These are phyloP conservation scores for Mimosa pudica DNA, from an alignment of 306 rosid species.

Conservation along the genomic window DNA sequence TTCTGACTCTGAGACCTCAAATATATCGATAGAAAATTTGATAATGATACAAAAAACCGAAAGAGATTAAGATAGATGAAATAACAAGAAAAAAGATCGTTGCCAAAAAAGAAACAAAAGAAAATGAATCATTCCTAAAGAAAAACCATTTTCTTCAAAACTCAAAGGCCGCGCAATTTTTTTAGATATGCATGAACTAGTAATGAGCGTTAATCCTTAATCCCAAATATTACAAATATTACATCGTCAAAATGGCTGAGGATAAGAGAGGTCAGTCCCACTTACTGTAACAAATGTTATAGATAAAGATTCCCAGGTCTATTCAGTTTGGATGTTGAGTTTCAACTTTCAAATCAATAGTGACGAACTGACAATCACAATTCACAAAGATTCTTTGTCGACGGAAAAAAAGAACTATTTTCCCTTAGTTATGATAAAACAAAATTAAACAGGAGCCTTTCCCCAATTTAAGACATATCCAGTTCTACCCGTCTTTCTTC, in stretches of 20 bases:
- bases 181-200: neutral
- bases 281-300: constrained; percentile 14
- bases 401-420: neutral
- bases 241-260: neutral
- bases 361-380: constrained; percentile 26
- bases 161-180: neutral
- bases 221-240: neutral
- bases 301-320: constrained; percentile 16
- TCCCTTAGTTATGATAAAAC: neutral
- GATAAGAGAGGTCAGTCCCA: constrained; percentile 1
- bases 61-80: neutral
- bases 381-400: neutral
- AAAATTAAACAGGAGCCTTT: neutral
- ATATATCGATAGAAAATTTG: neutral
- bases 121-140: too few species aligned
- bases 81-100: neutral
- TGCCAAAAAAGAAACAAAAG: too few species aligned
- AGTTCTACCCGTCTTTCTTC: neutral
- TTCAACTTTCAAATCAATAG: neutral
- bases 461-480: neutral
- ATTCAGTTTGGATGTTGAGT: neutral
- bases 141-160: neutral
- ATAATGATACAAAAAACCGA: neutral
- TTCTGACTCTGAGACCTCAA: neutral
- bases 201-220: neutral